Evolutionary conservation across 345 rosid species (phyloP).

Genomic region (Euphorbia lathyris): DNA sequence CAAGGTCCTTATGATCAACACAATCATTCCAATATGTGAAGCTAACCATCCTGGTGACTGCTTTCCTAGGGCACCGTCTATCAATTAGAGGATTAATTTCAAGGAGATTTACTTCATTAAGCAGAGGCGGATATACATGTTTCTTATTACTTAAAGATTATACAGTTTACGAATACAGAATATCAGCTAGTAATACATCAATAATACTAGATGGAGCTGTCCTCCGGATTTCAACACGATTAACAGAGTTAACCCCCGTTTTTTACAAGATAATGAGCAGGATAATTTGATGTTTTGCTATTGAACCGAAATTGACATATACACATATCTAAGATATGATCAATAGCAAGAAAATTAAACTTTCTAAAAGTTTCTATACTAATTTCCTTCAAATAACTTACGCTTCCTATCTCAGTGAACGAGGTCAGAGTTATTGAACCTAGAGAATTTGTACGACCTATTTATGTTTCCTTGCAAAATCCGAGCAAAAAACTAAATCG

Average conservation of each 20-base stretch:
- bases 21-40: constrained; percentile 92
- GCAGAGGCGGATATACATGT: background rate
- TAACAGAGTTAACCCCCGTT: too few species aligned
- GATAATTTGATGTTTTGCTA: too few species aligned
- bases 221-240: background rate
- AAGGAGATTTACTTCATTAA: background rate
- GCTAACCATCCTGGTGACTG: constrained; percentile 54
- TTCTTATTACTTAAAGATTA: background rate
- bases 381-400: background rate
- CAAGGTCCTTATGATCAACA: constrained; percentile 57
- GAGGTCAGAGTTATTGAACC: background rate
- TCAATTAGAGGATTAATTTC: background rate
- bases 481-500: too few species aligned
- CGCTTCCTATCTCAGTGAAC: background rate
- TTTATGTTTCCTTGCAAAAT: too few species aligned
- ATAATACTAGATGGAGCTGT: background rate
- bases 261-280: background rate
- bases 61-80: constrained; percentile 15
- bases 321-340: background rate
- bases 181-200: background rate
- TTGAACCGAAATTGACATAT: background rate
- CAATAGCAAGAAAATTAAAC: too few species aligned
- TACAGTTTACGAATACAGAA: background rate
- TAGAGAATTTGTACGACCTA: background rate
- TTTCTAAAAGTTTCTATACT: background rate